Conservation (phyloP, 148 eudicot species). For the Camellia granthamiana region DNA sequence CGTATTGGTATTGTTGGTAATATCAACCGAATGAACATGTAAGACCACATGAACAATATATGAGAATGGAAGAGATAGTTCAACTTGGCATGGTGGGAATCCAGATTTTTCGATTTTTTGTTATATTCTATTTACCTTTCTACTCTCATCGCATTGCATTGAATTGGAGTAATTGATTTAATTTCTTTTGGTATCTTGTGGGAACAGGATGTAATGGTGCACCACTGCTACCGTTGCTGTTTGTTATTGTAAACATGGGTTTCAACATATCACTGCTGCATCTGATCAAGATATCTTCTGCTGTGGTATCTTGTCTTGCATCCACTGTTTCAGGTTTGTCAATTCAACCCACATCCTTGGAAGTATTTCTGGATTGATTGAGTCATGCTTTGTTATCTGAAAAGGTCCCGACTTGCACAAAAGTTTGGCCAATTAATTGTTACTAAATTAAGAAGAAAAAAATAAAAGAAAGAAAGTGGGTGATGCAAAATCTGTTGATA, state of each 20-base stretch:
- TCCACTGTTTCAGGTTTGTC: conserved; percentile 83
- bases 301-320: conserved; percentile 88
- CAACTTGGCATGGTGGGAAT: not conserved
- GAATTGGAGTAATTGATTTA: not conserved
- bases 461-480: not conserved
- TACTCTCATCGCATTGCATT: not conserved
- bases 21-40: not conserved
- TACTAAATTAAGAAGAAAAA: not conserved
- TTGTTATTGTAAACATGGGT: conserved; percentile 88
- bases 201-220: conserved; percentile 87
- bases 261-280: conserved; percentile 85
- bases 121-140: not conserved
- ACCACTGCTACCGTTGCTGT: conserved; percentile 80
- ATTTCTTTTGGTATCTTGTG: conserved; percentile 21
- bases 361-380: not conserved
- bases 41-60: not conserved
- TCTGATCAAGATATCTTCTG: conserved; percentile 88
- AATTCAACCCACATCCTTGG: not conserved
- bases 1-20: not conserved
- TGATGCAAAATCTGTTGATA: not conserved
- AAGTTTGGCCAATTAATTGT: not conserved
- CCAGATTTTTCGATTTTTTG: conserved; percentile 2
- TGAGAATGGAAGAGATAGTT: not conserved
- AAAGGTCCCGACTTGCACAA: not conserved
- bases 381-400: not conserved